These are phyloP conservation scores for Chrysosporium queenslandicum DNA, from an alignment of 2,329 filamentous ascomycete species.

Conservation along the genomic window DNA sequence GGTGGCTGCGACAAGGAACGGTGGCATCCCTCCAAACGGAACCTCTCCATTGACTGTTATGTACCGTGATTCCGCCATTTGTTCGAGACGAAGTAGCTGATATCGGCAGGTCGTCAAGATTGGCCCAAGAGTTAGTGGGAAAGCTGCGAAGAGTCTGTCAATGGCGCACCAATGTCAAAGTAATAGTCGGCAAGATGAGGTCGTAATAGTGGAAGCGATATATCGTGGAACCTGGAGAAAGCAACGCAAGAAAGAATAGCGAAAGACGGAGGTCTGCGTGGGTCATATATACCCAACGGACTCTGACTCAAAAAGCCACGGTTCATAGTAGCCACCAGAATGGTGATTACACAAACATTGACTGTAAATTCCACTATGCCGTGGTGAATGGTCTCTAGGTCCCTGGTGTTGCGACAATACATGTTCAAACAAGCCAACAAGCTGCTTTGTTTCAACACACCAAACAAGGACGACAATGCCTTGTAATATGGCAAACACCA, in stretches of 20 bases:
- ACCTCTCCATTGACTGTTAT: constrained; percentile 25
- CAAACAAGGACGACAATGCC: constrained; percentile 10
- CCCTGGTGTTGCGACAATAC: constrained; percentile 4
- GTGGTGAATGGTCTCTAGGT: not conserved
- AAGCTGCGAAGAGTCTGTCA: too few relatives aligned
- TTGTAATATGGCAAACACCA: constrained; percentile 8
- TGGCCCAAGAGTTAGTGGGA: too few relatives aligned
- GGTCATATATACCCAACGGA: constrained; percentile 1
- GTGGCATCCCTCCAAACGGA: constrained; percentile 26
- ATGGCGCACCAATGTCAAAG: too few relatives aligned
- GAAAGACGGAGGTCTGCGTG: not conserved
- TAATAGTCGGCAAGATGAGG: too few relatives aligned
- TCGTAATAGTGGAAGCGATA: not conserved
- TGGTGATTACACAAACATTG: constrained; percentile 8
- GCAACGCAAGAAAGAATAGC: not conserved
- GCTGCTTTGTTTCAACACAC: constrained; percentile 4
- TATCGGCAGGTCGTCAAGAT: not conserved
- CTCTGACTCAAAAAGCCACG: not conserved
- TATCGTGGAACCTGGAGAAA: not conserved
- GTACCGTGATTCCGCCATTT: constrained; percentile 20
- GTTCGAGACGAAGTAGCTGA: not conserved
- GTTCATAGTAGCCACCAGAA: not conserved
- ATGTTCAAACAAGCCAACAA: constrained; percentile 9
- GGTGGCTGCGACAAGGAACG: constrained; percentile 13
- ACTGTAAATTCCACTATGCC: constrained; percentile 1